Base-by-base conservation (phyloP, 179 eudicot genomes). In the Sideroxylon spinosum region DNA sequence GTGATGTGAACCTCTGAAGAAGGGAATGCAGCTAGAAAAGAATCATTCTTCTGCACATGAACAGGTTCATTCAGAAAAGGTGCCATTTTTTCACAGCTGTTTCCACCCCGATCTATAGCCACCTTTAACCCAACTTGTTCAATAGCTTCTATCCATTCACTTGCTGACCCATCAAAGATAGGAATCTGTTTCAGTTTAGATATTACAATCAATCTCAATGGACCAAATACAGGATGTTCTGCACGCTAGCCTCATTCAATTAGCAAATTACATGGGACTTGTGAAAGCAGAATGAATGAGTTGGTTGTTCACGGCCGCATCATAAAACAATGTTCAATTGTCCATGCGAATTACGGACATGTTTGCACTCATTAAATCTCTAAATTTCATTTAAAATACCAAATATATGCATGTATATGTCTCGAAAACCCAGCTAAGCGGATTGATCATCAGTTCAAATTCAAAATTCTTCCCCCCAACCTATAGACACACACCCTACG, bases 161-260 rank as follows among this genome's bases (percentile, higher is more conserved):
- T 89, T 68, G 99, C 89, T n/a, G 99, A 95, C 32, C 99, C 99
- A 88, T 95, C 99, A 76, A 93, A 84, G 22, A 93, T 92, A 50
- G 99, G 99, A 53, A 95, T 92, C 99, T 95, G 82, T 23, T 55
- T 52, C 77, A 65, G 49, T 65, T 37, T 68, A 25, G 6, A 60
- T 6, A 14, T 5, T 49, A 22, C 52, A 48, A 66, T 67, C 52
- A 68, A 62, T 77, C 73, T 77, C 50, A 12, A 6, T 10, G 76
- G 20, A 64, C 62, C 12, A 60, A n/a, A 48, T 48, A 0, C 32
- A 44, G 53, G 13, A 23, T 75, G 22, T 74, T 62, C 46, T 17
- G 46, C 25, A 23, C 9, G 25, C 37, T 48, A 37, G 44, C 37
- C 6, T 62, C 11, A 19, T 37, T 37, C 44, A 37, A 37, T 37